These are phyloP conservation scores for Syzygium aromaticum DNA, from an alignment of 345 rosid genomes.

Conservation along the genomic window DNA sequence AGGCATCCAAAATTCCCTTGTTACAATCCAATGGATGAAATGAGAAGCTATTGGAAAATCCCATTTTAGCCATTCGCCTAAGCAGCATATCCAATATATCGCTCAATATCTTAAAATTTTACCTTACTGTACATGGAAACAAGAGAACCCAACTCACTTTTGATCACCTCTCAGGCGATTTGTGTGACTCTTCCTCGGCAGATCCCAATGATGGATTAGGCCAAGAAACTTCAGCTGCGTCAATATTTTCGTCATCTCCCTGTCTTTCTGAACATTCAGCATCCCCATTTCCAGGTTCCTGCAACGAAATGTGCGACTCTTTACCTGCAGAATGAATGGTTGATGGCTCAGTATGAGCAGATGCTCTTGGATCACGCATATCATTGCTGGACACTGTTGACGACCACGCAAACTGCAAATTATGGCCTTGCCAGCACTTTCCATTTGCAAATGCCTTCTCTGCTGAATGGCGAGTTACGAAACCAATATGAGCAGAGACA, in stretches of 20 bases:
- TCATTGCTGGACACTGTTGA: constrained; percentile 26
- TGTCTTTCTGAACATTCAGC: constrained; percentile 32
- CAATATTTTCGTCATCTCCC: constrained; percentile 4
- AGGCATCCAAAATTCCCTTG: constrained; percentile 14
- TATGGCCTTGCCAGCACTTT: constrained; percentile 74
- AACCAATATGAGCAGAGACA: constrained; percentile 48
- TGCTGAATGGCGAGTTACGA: constrained; percentile 52
- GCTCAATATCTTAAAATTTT: constrained; percentile 14
- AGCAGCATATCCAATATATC: background rate
- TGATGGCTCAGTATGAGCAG: background rate
- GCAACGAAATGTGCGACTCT: constrained; percentile 1
- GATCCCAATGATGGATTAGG: constrained; percentile 14
- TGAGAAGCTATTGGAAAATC: constrained; percentile 10
- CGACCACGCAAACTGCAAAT: constrained; percentile 63
- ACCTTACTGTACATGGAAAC: constrained; percentile 54
- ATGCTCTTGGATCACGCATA: background rate
- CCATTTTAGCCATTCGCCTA: constrained; percentile 12
- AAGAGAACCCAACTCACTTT: background rate
- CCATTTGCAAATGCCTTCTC: constrained; percentile 77
- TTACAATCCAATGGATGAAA: constrained; percentile 19
- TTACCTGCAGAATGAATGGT: constrained; percentile 17
- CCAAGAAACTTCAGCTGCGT: constrained; percentile 25
- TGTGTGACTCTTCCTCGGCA: constrained; percentile 5
- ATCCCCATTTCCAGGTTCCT: constrained; percentile 26
- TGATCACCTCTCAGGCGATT: constrained; percentile 5